Evolutionary conservation across 441 rosid genomes (phyloP).

Genomic region (Dalechampia spathulata): DNA sequence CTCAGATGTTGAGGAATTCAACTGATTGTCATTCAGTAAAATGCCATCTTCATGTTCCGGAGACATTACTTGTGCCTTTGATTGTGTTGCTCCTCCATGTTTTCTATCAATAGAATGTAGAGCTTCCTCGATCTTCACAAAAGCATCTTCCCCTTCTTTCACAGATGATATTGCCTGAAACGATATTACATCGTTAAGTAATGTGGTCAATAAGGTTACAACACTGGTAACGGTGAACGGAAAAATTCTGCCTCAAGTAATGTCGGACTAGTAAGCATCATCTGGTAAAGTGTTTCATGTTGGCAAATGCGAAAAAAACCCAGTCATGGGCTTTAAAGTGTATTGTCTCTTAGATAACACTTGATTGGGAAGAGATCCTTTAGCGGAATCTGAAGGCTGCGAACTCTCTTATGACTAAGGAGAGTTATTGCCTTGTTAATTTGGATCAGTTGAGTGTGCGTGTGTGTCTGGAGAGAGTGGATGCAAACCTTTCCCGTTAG

Average conservation of each 20-base stretch:
- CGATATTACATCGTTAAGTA: not conserved
- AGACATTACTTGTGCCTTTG: conserved; percentile 23
- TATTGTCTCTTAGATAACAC: not conserved
- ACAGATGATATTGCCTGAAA: conserved; percentile 66
- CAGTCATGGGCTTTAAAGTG: not conserved
- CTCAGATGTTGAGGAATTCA: conserved; percentile 27
- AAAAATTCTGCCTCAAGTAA: not conserved
- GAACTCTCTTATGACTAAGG: not conserved
- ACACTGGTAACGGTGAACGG: not conserved
- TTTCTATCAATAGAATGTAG: conserved; percentile 45
- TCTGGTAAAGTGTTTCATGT: conserved; percentile 1
- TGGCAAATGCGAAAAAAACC: not conserved
- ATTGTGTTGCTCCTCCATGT: conserved; percentile 33
- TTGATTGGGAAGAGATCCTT: not conserved
- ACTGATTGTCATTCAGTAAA: conserved; percentile 23
- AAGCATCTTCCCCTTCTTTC: conserved; percentile 81
- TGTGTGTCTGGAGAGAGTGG: no score
- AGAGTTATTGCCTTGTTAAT: not conserved
- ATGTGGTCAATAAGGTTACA: no score
- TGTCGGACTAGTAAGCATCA: not conserved
- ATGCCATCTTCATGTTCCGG: conserved; percentile 40
- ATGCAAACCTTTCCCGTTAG: not conserved
- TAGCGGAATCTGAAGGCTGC: not conserved
- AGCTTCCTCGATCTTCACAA: conserved; percentile 55
- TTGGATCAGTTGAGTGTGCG: not conserved